Base-by-base conservation (phyloP, 306 rosid genomes). In the Inga oerstediana region DNA sequence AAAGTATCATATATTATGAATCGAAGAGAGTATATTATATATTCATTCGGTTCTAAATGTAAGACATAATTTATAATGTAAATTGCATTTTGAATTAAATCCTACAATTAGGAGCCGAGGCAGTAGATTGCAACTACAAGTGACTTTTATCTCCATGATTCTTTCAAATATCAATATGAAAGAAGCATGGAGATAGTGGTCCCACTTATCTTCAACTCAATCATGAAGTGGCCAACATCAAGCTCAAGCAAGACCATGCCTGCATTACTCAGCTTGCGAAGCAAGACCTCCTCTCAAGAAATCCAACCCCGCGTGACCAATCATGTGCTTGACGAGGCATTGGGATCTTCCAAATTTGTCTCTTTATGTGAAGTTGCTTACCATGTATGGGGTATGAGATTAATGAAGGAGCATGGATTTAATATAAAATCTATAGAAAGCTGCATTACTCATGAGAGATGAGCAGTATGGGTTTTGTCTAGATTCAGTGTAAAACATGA, bases 231-330 rank as follows among this genome's bases (percentile, higher is more conserved):
- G 13, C 4, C 30, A 41, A 19, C 49, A 17, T 68, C 7, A 37
- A 68, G 74, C 27, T 68, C 74, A 68, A 39, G 48, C 48, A 19
- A 68, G 74, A 19, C 46, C n/a, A 35, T 69, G 48, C 74, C 74
- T 69, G 24, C 73, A 68, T 35, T 19, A 16, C 35, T 5, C 22
- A 68, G 45, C 46, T 34, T 16, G 14, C 14, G n/a, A 34, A 68
- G 46, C 73, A 68, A 35, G 46, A 17, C 12, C 73, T n/a, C 30
- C 30, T n/a, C 32, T n/a, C 30, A n/a, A 22, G 46, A 7, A 14
- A 44, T 46, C 35, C 67, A 61, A 22, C 32, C 67, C 15, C 5
- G 39, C 13, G 39, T 30, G 30, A 64, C 39, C 8, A 11, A 27
- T 64, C 69, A 64, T 64, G 69, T 64, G n/a, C 24, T 7, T 8